A percentile compares a stretch with the other conserved stretches of the same genome.
phyloP scores from a whole-genome alignment of 169 alveolate species.

The Plasmodium ovale region DNA sequence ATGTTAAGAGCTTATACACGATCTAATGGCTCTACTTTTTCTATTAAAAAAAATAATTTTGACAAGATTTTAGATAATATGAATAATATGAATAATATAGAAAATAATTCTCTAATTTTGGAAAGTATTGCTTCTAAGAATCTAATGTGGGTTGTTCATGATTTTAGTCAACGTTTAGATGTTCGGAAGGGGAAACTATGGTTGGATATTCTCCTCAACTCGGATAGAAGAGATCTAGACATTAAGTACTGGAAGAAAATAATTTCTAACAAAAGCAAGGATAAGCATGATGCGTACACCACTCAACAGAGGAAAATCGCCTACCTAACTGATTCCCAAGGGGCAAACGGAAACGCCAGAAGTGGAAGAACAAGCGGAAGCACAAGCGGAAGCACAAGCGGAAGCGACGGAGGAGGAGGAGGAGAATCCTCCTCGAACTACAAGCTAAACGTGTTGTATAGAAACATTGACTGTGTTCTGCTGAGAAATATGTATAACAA shows the following conservation, averaged over 20 bases:
- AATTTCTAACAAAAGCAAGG: constrained; percentile 72
- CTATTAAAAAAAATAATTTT: constrained; percentile 75
- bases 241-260: constrained; percentile 76
- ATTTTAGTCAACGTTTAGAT: constrained; percentile 75
- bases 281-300: constrained; percentile 73
- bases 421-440: constrained; percentile 49
- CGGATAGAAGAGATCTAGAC: constrained; percentile 76
- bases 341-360: neutral
- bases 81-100: constrained; percentile 32
- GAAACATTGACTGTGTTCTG: constrained; percentile 72
- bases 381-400: neutral
- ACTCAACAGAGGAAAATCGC: constrained; percentile 70
- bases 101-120: constrained; percentile 68
- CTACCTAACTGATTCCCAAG: constrained; percentile 28
- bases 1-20: constrained; percentile 77
- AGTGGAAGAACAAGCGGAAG: neutral
- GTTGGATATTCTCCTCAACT: constrained; percentile 66
- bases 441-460: constrained; percentile 50
- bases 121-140: constrained; percentile 77
- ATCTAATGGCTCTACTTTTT: constrained; percentile 75
- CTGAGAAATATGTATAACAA: constrained; percentile 71
- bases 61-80: constrained; percentile 58
- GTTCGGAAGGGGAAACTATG: constrained; percentile 74
- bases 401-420: neutral
- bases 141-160: constrained; percentile 77